phyloP scores from a whole-genome alignment of 129 eudicot species.

The Chrysanthemum lavandulifolium region DNA sequence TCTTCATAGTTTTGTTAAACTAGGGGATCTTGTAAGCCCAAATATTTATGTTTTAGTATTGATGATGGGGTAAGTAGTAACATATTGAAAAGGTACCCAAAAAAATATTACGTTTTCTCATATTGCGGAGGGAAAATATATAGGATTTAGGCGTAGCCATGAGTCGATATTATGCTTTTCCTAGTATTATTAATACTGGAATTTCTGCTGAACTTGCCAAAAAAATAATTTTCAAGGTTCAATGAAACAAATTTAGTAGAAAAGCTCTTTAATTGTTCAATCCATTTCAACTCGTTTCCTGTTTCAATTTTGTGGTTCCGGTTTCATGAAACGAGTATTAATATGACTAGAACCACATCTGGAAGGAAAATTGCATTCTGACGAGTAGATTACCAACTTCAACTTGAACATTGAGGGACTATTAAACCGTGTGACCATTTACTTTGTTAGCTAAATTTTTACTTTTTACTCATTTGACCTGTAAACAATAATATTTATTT shows the following conservation, averaged over 20 bases:
- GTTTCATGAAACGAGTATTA: background rate
- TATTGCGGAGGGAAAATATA: background rate
- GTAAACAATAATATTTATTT: background rate
- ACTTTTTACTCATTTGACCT: background rate
- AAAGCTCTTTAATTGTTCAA: background rate
- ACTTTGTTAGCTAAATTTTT: background rate
- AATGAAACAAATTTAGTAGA: background rate
- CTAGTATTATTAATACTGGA: constrained; percentile 1
- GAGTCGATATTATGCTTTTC: background rate
- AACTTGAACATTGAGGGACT: background rate
- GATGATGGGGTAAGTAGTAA: too few relatives aligned
- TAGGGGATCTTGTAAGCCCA: too few relatives aligned
- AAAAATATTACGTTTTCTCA: too few relatives aligned
- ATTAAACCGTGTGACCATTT: background rate
- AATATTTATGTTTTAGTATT: too few relatives aligned
- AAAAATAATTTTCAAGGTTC: background rate
- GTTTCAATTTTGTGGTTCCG: background rate
- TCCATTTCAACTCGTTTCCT: background rate
- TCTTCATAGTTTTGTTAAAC: too few relatives aligned
- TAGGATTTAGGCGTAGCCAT: background rate
- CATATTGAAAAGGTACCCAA: too few relatives aligned
- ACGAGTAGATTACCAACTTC: background rate
- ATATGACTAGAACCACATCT: background rate
- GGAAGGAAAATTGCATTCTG: background rate
- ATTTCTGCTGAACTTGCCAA: background rate